Percentiles rank a stretch among this genome's conserved stretches.
phyloP scores from a whole-genome alignment of 768 basidiomycete genomes.

The Lactifluus subvellereus region DNA sequence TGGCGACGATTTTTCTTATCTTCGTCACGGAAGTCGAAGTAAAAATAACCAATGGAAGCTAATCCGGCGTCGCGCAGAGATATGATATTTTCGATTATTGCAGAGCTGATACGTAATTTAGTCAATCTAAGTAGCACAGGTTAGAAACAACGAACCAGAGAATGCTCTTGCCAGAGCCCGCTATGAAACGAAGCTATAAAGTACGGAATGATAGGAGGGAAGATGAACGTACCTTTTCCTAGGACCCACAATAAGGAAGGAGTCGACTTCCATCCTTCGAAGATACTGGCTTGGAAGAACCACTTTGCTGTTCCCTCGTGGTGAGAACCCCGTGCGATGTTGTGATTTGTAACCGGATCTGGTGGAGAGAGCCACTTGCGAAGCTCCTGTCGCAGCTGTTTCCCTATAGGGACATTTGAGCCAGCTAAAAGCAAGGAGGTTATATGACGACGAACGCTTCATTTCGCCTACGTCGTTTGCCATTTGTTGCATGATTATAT shows the following conservation, averaged over 20 bases:
- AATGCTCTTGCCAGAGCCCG: neutral
- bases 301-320: neutral
- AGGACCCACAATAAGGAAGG: neutral
- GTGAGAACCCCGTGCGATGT: neutral
- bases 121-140: neutral
- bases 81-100: neutral
- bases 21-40: neutral
- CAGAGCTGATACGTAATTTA: neutral
- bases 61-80: neutral
- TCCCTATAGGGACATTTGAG: neutral
- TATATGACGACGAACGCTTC: neutral
- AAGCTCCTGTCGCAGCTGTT: neutral
- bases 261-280: neutral
- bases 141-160: neutral
- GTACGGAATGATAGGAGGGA: no score
- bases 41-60: neutral
- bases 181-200: neutral
- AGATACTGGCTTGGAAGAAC: neutral
- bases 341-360: neutral
- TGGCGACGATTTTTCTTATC: neutral
- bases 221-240: neutral
- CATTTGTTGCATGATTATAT: neutral
- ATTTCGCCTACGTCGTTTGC: neutral
- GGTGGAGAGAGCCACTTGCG: constrained; percentile 4
- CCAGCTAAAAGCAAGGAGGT: neutral